These are phyloP conservation scores for Aquilaria yunnanensis DNA, from an alignment of 345 rosid species.

Conservation along the genomic window DNA sequence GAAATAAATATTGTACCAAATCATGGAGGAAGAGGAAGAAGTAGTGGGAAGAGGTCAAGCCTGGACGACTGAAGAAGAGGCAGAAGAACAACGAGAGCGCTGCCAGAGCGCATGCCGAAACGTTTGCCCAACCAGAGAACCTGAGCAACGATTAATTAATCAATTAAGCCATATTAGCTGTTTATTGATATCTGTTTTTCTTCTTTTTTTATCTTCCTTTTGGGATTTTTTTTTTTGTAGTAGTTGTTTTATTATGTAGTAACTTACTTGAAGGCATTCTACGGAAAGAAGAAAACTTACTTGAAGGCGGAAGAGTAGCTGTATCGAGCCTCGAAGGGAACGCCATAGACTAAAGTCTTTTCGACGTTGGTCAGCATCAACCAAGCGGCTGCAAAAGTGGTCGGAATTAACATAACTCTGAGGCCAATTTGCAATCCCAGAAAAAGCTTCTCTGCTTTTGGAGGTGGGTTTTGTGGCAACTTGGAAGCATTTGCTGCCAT, in stretches of 20 bases:
- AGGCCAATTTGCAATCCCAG: slow-evolving; percentile 27
- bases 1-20: slow-evolving; percentile 23
- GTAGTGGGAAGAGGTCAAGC: slow-evolving; percentile 17
- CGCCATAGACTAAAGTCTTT: slow-evolving; percentile 29
- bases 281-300: too few species aligned
- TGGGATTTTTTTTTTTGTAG: too few species aligned
- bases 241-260: too few species aligned
- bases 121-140: slow-evolving; percentile 35
- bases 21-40: slow-evolving; percentile 46
- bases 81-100: slow-evolving; percentile 28
- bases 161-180: too few species aligned
- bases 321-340: slow-evolving; percentile 46
- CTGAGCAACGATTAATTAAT: too few species aligned
- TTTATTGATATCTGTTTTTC: too few species aligned
- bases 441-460: slow-evolving; percentile 10
- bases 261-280: too few species aligned
- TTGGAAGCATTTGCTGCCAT: too few species aligned
- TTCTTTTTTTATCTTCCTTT: too few species aligned
- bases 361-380: slow-evolving; percentile 41
- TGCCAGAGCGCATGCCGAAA: slow-evolving; percentile 21
- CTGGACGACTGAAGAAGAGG: slow-evolving; percentile 16
- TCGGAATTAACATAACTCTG: slow-evolving; percentile 30
- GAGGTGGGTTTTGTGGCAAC: too few species aligned
- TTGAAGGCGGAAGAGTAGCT: slow-evolving; percentile 42
- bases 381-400: slow-evolving; percentile 35